Evolutionary conservation across 2,329 filamentous ascomycete species (phyloP).

Genomic region (Dactylellina parvicollis): DNA sequence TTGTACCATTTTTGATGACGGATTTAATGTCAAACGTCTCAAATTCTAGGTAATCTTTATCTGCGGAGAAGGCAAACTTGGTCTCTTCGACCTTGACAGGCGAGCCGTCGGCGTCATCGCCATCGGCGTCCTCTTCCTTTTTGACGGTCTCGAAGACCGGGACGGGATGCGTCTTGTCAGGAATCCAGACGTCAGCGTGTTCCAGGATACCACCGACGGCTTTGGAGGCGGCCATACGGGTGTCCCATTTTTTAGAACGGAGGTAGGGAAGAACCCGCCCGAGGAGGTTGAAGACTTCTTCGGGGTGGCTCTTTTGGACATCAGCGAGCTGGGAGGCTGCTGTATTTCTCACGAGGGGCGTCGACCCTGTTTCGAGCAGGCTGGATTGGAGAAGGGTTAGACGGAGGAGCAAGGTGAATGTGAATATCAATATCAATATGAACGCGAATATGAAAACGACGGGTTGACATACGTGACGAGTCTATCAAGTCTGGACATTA

Average conservation of each 20-base stretch:
- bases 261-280: constrained; percentile 95
- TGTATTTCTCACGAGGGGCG: constrained; percentile 92
- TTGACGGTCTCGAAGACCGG: constrained; percentile 60
- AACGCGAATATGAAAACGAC: not conserved
- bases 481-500: constrained; percentile 74
- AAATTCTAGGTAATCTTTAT: constrained; percentile 75
- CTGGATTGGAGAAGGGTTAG: constrained; percentile 64
- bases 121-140: constrained; percentile 59
- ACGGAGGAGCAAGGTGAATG: not conserved
- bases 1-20: constrained; percentile 83
- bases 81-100: constrained; percentile 40
- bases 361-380: constrained; percentile 96
- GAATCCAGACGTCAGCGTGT: constrained; percentile 86
- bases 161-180: constrained; percentile 77
- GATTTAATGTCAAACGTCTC: constrained; percentile 78
- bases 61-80: constrained; percentile 50
- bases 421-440: not conserved
- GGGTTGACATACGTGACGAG: constrained; percentile 79
- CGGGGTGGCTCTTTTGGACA: constrained; percentile 96
- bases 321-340: constrained; percentile 96
- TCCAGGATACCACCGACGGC: constrained; percentile 93
- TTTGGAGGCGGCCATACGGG: constrained; percentile 88
- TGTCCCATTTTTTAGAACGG: constrained; percentile 96
- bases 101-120: constrained; percentile 19
- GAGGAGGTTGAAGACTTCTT: constrained; percentile 95